Conservation (phyloP, 129 eudicot species). For the Lonicera japonica region DNA sequence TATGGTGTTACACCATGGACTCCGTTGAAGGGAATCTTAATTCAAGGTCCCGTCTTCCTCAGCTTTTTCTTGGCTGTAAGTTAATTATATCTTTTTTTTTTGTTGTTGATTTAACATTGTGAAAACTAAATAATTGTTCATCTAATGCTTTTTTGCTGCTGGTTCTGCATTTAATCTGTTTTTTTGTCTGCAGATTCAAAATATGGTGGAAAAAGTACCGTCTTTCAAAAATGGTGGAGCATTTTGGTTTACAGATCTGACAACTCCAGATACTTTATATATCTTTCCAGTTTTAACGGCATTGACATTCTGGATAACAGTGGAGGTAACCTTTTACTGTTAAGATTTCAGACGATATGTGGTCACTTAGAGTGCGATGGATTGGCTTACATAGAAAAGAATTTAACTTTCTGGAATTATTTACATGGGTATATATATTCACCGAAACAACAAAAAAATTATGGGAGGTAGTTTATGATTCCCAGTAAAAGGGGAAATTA, state of each 20-base stretch:
- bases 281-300: constrained; percentile 76
- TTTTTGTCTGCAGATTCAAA: constrained; percentile 44
- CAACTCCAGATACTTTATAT: constrained; percentile 75
- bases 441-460: too few relatives aligned
- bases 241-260: constrained; percentile 83
- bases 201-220: constrained; percentile 94
- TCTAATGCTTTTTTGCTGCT: not conserved
- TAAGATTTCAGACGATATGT: too few relatives aligned
- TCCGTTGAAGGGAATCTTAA: constrained; percentile 41
- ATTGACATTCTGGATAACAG: constrained; percentile 70
- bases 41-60: constrained; percentile 39
- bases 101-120: not conserved
- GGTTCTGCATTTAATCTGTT: not conserved
- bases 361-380: too few relatives aligned
- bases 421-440: too few relatives aligned
- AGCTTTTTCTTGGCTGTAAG: constrained; percentile 54
- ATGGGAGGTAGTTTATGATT: too few relatives aligned
- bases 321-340: constrained; percentile 49
- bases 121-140: not conserved
- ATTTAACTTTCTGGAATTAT: too few relatives aligned
- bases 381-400: too few relatives aligned
- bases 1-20: constrained; percentile 54
- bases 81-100: not conserved
- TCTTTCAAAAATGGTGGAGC: constrained; percentile 77
- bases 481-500: too few relatives aligned